These are phyloP conservation scores for Talaromyces sp. DNA, from an alignment of 2,329 filamentous ascomycete species.

Conservation along the genomic window DNA sequence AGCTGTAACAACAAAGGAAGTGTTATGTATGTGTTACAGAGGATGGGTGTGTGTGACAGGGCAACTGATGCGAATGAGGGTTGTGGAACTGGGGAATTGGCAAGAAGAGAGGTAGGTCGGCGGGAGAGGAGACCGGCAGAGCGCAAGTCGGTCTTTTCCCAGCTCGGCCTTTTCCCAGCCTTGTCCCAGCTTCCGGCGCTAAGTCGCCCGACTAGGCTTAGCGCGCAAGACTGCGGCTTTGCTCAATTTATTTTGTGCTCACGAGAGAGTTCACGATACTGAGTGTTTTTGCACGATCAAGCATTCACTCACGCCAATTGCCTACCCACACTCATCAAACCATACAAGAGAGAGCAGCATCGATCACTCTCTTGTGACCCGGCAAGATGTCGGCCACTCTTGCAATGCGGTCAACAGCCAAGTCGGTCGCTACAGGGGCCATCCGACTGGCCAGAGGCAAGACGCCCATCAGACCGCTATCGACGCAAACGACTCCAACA, in stretches of 20 bases:
- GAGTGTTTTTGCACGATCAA: background rate
- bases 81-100: background rate
- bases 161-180: slow-evolving; percentile 10
- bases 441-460: background rate
- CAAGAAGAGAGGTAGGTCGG: background rate
- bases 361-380: background rate
- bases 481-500: background rate
- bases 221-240: slow-evolving; percentile 8
- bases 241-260: slow-evolving; percentile 7
- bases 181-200: background rate
- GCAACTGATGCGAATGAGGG: background rate
- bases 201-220: slow-evolving; percentile 16
- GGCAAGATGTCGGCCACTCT: slow-evolving; percentile 16
- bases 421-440: background rate
- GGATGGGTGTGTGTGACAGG: background rate
- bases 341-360: background rate
- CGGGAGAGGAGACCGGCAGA: background rate
- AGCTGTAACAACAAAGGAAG: background rate
- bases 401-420: slow-evolving; percentile 14
- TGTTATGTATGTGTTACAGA: background rate
- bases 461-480: background rate
- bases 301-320: background rate
- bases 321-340: background rate
- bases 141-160: slow-evolving; percentile 4
- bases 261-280: background rate